phyloP scores from a whole-genome alignment of 495 filamentous ascomycete species.

The Penicillium manginii region DNA sequence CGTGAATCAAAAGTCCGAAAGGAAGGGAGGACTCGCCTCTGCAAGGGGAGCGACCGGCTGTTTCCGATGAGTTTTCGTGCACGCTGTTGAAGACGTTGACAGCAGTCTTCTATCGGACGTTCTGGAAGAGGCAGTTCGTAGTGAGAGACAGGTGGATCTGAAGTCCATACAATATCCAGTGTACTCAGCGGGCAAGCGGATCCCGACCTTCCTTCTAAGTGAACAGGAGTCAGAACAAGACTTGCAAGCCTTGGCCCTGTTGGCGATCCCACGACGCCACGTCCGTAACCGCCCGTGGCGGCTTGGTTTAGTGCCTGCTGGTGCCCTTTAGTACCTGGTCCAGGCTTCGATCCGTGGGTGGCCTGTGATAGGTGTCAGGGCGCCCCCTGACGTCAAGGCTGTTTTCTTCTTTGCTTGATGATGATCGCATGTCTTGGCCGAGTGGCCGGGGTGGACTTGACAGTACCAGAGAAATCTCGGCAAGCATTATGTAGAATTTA shows the following conservation, averaged over 20 bases:
- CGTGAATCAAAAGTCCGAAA: background rate
- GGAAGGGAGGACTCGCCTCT: constrained; percentile 19
- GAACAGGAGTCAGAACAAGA: constrained; percentile 23
- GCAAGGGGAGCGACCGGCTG: constrained; percentile 3
- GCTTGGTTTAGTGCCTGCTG: constrained; percentile 12
- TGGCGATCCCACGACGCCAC: constrained; percentile 32
- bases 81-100: background rate
- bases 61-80: background rate
- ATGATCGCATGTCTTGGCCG: constrained; percentile 4
- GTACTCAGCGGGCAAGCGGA: constrained; percentile 13
- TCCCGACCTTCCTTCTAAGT: constrained; percentile 8
- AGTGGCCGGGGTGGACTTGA: background rate
- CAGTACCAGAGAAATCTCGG: background rate
- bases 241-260: constrained; percentile 18
- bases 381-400: constrained; percentile 3
- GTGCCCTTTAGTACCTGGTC: constrained; percentile 17
- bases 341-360: constrained; percentile 9
- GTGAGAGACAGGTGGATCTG: background rate
- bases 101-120: constrained; percentile 18
- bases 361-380: constrained; percentile 8
- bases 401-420: background rate
- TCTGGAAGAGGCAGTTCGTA: constrained; percentile 19
- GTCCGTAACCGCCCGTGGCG: constrained; percentile 22
- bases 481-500: background rate
- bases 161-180: background rate